Evolutionary conservation across 2,329 filamentous ascomycete genomes (phyloP).

Genomic region (Trichoderma breve): DNA sequence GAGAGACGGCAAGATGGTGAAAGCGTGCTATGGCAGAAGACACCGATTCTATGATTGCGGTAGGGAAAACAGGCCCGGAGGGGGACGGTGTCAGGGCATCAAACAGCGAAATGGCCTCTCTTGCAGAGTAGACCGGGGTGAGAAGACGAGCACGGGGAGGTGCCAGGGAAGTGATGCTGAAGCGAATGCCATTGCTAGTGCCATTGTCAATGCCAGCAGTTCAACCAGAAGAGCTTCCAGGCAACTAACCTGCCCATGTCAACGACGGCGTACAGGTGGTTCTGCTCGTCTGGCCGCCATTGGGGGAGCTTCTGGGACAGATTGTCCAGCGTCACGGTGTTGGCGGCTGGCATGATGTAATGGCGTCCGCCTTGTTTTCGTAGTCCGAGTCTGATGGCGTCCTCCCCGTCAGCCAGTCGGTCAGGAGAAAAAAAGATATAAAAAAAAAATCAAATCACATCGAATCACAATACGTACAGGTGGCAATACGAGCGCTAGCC

Average conservation of each 20-base stretch:
- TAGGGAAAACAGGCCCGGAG: slow-evolving; percentile 44
- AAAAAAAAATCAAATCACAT: background rate
- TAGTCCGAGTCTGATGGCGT: background rate
- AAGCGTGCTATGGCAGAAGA: slow-evolving; percentile 67
- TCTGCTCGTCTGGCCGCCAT: slow-evolving; percentile 47
- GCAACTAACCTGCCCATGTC: slow-evolving; percentile 56
- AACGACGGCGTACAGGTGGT: slow-evolving; percentile 55
- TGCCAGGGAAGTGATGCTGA: slow-evolving; percentile 81
- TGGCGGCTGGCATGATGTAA: slow-evolving; percentile 34
- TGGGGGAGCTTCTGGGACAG: slow-evolving; percentile 46
- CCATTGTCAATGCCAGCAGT: background rate
- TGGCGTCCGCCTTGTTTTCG: slow-evolving; percentile 3
- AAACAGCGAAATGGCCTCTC: slow-evolving; percentile 80
- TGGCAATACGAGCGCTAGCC: background rate
- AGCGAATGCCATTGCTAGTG: slow-evolving; percentile 82
- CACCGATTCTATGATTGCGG: slow-evolving; percentile 62
- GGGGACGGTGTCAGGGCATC: slow-evolving; percentile 65
- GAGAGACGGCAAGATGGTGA: slow-evolving; percentile 65
- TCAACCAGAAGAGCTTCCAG: background rate
- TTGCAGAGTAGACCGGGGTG: slow-evolving; percentile 73
- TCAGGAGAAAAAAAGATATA: background rate
- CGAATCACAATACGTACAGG: background rate
- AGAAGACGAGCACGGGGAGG: slow-evolving; percentile 70
- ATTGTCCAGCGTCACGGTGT: slow-evolving; percentile 53
- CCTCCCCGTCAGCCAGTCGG: background rate